phyloP scores from a whole-genome alignment of 2,329 filamentous ascomycete genomes.

The Cordyceps cateniannulata region DNA sequence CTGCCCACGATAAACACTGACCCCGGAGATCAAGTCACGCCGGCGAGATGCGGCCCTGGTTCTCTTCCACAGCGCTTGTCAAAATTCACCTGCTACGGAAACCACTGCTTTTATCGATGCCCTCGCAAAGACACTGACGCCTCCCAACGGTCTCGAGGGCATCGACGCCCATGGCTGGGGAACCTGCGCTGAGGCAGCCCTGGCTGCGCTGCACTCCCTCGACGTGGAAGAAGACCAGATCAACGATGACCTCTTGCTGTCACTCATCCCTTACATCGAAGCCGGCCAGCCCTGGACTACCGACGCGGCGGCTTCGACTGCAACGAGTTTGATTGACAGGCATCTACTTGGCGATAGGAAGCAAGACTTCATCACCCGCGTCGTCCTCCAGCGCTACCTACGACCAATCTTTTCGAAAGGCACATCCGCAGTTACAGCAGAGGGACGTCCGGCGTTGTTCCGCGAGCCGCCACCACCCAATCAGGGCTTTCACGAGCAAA shows the following conservation, averaged over 20 bases:
- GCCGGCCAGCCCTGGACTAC: slow-evolving; percentile 33
- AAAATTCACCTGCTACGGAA: not conserved
- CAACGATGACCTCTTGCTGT: slow-evolving; percentile 22
- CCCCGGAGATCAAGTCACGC: not conserved
- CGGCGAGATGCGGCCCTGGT: slow-evolving; percentile 1
- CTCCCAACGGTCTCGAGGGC: not conserved
- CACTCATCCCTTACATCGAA: slow-evolving; percentile 27
- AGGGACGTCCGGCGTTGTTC: slow-evolving; percentile 25
- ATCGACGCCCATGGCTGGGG: slow-evolving; percentile 6
- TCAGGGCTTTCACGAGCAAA: slow-evolving; percentile 2
- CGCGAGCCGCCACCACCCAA: not conserved
- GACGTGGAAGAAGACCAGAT: slow-evolving; percentile 11
- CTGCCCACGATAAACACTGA: not conserved
- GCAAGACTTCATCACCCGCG: slow-evolving; percentile 41
- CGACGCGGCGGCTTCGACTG: slow-evolving; percentile 20
- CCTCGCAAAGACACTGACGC: not conserved
- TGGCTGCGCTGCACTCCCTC: slow-evolving; percentile 24
- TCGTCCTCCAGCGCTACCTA: slow-evolving; percentile 56
- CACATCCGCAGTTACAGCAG: slow-evolving; percentile 32
- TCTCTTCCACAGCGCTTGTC: not conserved
- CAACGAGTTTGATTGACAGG: slow-evolving; percentile 26
- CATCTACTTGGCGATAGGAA: slow-evolving; percentile 19
- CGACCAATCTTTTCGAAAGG: slow-evolving; percentile 60
- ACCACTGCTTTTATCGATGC: not conserved
- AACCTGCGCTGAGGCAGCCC: slow-evolving; percentile 18